Conservation (phyloP, 176 grass and related monocot species). For the Phragmites australis region DNA sequence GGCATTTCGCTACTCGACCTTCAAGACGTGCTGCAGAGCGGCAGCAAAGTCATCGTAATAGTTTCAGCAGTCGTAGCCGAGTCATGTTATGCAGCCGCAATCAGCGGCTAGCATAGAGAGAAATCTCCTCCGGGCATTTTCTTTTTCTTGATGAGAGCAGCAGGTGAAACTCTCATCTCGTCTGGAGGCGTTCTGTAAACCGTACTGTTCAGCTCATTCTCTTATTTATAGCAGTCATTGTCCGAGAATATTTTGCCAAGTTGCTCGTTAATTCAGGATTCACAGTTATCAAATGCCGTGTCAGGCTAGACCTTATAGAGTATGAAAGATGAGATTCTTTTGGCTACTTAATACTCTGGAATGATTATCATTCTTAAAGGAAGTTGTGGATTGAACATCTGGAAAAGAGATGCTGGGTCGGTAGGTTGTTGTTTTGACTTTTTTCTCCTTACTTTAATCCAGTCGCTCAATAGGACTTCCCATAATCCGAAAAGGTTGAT, state of each 20-base stretch:
- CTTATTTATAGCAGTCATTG: background rate
- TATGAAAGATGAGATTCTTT: background rate
- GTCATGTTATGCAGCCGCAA: background rate
- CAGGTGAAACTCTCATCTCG: background rate
- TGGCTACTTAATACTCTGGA: too few relatives aligned
- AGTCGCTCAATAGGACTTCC: too few relatives aligned
- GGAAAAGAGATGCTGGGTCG: too few relatives aligned
- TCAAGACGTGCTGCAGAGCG: background rate
- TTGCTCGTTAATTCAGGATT: too few relatives aligned
- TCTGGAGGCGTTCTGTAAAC: background rate
- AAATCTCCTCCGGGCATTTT: background rate
- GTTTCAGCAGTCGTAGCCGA: background rate
- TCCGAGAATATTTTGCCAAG: too few relatives aligned
- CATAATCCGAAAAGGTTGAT: too few relatives aligned
- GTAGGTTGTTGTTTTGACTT: too few relatives aligned
- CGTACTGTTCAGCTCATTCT: too few relatives aligned
- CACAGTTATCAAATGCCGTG: too few relatives aligned
- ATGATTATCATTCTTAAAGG: too few relatives aligned
- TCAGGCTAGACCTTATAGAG: background rate
- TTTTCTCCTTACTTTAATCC: too few relatives aligned
- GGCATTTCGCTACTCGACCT: background rate
- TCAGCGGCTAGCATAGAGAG: background rate
- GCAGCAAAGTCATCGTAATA: conserved; percentile 10
- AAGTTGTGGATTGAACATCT: too few relatives aligned
- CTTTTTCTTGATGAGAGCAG: background rate